phyloP scores from a whole-genome alignment of 441 rosid genomes.

The Pelargonium hybrid region DNA sequence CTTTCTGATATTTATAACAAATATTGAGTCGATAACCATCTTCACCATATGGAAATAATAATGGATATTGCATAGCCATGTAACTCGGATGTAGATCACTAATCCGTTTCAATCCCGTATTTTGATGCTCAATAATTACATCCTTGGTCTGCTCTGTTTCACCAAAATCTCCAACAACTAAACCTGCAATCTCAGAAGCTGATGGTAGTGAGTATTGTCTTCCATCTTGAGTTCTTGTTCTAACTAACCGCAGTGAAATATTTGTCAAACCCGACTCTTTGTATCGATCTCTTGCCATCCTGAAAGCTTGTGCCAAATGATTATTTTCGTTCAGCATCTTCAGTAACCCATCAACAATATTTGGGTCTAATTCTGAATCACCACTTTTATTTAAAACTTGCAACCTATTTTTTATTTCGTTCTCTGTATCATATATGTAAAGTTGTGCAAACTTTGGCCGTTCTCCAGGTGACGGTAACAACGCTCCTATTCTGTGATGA shows the following conservation, averaged over 20 bases:
- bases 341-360: neutral
- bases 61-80: conserved; percentile 5
- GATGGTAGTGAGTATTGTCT: neutral
- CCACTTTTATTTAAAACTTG: neutral
- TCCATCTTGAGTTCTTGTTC: neutral
- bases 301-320: neutral
- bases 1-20: neutral
- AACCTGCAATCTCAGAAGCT: neutral
- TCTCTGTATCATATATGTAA: neutral
- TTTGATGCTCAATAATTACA: neutral
- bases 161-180: neutral
- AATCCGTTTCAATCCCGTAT: neutral
- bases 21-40: neutral
- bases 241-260: neutral
- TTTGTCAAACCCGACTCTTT: neutral
- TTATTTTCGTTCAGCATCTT: neutral
- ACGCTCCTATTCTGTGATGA: neutral
- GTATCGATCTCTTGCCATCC: neutral
- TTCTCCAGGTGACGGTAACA: neutral
- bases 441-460: neutral
- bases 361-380: neutral
- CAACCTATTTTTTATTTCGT: neutral
- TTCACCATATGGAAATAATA: neutral
- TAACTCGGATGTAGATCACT: neutral
- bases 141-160: no score